Evolutionary conservation across 176 grass and related monocot species (phyloP), one percentile per base, ranked within the genome.

Genomic region (Oropetium thomaeum): DNA sequence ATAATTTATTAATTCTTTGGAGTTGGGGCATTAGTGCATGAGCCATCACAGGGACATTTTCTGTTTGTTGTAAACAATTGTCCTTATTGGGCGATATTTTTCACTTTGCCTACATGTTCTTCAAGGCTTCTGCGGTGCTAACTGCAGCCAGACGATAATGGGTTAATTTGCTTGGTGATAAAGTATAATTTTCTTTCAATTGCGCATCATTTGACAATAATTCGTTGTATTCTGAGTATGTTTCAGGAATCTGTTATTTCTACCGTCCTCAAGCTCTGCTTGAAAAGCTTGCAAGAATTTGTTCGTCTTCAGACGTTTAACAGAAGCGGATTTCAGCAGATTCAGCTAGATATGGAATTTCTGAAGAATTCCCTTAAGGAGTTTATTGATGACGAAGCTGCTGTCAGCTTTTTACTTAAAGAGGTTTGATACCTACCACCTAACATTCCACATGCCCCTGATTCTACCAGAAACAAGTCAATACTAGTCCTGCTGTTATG

Each of bases 281-380:
- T 99, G 65, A 99, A 99, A 89, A 99, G 96, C 70, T 92, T 92
- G 77, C 96, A 99, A 88, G 96, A 99, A 82, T 96, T 90, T 90
- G 96, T 99, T 29, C 85, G 96, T 70, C 84, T 99, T 82, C 96
- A 99, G 66, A 99, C 96, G 32, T 92, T 95, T 79, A 99, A 99
- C 72, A 84, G 96, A 84, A 99, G 91, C 74, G 96, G 96, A 71
- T 99, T 89, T 85, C 96, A 99, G 80, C 96, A 99, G 82, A 99
- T 99, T 89, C 96, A 99, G 79, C 71, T 99, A 77, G 96, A 99
- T 88, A 90, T 91, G 71, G 96, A 99, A 83, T 99, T 88, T 80
- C 85, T 99, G 49, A 99, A 99, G 89, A 82, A 61, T 60, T 88
- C 92, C 55, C 83, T 99, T 79, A 99, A 92, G 84, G 82, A 92